Percentiles rank a stretch among this genome's conserved stretches.
Evolutionary conservation across 805 yeast species (phyloP).

Genomic region (Saturnispora quitensis): DNA sequence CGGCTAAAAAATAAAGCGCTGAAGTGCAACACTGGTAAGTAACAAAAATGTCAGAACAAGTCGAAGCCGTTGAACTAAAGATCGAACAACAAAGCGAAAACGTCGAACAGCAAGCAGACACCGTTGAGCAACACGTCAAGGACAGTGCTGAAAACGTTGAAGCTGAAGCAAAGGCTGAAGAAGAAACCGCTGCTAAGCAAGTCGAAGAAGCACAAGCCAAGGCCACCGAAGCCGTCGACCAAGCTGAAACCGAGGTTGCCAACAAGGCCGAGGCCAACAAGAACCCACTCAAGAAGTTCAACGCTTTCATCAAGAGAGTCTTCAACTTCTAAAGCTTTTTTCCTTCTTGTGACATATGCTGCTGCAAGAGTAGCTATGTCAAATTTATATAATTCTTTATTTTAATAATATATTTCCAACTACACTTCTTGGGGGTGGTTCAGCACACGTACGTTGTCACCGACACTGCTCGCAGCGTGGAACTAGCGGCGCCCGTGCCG

Average conservation of each 20-base stretch:
- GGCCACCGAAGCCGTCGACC: background rate
- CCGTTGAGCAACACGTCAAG: constrained; percentile 2
- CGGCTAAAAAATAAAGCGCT: background rate
- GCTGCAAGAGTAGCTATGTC: background rate
- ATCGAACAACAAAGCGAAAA: constrained; percentile 12
- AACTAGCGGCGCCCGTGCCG: too few species aligned
- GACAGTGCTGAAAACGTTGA: background rate
- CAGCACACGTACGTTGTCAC: background rate
- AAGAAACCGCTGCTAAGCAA: constrained; percentile 1
- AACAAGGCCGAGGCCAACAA: constrained; percentile 1
- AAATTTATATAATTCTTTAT: background rate
- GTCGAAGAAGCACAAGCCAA: background rate
- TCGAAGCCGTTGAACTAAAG: constrained; percentile 13
- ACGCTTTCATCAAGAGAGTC: constrained; percentile 23
- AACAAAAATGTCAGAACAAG: background rate
- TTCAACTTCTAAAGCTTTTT: constrained; percentile 8
- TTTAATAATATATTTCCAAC: background rate
- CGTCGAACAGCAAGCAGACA: constrained; percentile 5
- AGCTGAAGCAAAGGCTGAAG: constrained; percentile 1
- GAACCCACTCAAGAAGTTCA: constrained; percentile 20
- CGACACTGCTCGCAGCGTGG: too few species aligned
- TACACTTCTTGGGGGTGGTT: too few species aligned
- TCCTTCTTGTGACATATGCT: background rate
- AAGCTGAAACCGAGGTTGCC: background rate
- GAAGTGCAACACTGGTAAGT: background rate